phyloP scores from a whole-genome alignment of 2,329 filamentous ascomycete species.

The Colletotrichum graminicola region DNA sequence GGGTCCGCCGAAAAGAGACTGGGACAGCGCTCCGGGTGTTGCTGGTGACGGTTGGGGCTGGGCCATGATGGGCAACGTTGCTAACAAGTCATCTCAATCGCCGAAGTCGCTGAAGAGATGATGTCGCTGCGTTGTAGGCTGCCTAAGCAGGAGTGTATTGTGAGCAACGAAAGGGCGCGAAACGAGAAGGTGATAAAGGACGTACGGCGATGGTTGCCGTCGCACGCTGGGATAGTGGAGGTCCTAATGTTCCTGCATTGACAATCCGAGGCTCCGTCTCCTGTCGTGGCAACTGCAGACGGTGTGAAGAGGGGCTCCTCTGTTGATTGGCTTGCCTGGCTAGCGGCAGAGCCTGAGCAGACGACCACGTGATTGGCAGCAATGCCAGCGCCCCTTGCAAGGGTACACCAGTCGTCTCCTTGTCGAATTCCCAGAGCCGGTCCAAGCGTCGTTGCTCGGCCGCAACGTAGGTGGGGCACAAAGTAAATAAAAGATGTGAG shows the following conservation, averaged over 20 bases:
- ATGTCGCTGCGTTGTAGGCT: conserved; percentile 9
- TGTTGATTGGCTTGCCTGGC: conserved; percentile 18
- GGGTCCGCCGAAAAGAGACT: conserved; percentile 63
- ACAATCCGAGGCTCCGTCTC: conserved; percentile 29
- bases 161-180: background rate
- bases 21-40: conserved; percentile 56
- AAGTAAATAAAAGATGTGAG: conserved; percentile 61
- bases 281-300: conserved; percentile 33
- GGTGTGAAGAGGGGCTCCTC: conserved; percentile 8
- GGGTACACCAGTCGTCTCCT: background rate
- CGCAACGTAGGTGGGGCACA: conserved; percentile 50
- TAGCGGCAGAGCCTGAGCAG: background rate
- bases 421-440: conserved; percentile 4
- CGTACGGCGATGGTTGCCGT: conserved; percentile 27
- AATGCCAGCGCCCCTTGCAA: background rate
- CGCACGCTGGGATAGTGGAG: conserved; percentile 31
- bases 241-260: conserved; percentile 39
- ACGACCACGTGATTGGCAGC: conserved; percentile 21
- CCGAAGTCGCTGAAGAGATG: conserved; percentile 8
- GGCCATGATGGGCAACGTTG: conserved; percentile 52
- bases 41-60: conserved; percentile 52
- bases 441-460: conserved; percentile 43
- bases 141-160: background rate
- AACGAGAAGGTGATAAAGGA: background rate
- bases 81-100: conserved; percentile 38